phyloP scores from a whole-genome alignment of 2,329 filamentous ascomycete species.

The Trichoderma hamatum region DNA sequence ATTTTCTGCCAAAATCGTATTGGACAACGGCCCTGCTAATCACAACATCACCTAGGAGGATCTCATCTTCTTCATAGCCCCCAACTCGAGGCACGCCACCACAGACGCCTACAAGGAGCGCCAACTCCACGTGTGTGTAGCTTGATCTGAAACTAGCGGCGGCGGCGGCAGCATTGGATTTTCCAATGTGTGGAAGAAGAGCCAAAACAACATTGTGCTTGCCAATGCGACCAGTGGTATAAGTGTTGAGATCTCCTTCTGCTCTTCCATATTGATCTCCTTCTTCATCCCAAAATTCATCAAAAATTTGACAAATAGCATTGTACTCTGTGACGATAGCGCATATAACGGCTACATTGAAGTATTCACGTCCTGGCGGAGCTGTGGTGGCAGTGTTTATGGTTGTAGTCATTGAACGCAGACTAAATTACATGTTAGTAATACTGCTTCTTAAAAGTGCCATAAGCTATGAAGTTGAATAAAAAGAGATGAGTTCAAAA shows the following conservation, averaged over 20 bases:
- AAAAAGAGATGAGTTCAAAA: neutral
- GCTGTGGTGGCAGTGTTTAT: neutral
- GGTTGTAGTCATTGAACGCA: neutral
- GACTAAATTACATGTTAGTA: neutral
- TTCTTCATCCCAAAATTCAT: constrained; percentile 29
- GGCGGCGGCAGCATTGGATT: constrained; percentile 34
- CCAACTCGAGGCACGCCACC: constrained; percentile 38
- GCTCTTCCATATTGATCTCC: constrained; percentile 24
- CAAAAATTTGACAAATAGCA: constrained; percentile 26
- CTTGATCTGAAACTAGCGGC: constrained; percentile 38
- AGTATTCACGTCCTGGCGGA: constrained; percentile 8
- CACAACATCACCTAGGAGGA: constrained; percentile 40
- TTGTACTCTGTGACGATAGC: constrained; percentile 26
- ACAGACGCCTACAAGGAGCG: constrained; percentile 45
- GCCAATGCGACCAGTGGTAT: constrained; percentile 34
- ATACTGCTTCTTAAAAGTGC: neutral
- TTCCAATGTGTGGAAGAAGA: constrained; percentile 36
- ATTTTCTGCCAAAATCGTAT: constrained; percentile 37
- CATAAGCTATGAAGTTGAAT: too few relatives aligned
- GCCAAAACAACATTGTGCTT: constrained; percentile 36
- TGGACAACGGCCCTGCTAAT: constrained; percentile 37
- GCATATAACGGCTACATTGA: constrained; percentile 28
- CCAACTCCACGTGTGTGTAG: constrained; percentile 39
- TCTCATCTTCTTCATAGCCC: constrained; percentile 26
- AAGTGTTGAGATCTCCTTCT: constrained; percentile 29